Percentiles rank a stretch among this genome's conserved stretches.
Evolutionary conservation across 345 rosid genomes (phyloP).

Genomic region (Firmiana major): DNA sequence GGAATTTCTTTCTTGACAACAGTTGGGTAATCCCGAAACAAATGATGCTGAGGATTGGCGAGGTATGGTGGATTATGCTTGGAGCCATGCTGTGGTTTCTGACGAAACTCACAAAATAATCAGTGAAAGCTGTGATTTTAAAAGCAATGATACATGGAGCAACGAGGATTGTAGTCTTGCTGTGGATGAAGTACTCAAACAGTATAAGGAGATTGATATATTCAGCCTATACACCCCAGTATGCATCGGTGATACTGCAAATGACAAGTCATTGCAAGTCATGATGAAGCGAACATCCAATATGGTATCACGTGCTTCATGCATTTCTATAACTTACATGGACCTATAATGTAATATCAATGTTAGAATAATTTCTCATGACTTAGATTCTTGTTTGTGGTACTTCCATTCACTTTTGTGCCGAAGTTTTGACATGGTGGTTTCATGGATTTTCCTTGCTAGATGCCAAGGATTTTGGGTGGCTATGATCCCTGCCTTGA

Average conservation of each 20-base stretch:
- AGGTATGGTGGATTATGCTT: conserved; percentile 81
- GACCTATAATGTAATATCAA: background rate
- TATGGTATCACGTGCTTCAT: conserved; percentile 33
- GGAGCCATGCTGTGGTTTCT: conserved; percentile 91
- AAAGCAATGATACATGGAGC: conserved; percentile 57
- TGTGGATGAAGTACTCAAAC: conserved; percentile 57
- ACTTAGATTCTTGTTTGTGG: background rate
- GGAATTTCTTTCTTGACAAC: conserved; percentile 1
- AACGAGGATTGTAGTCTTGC: conserved; percentile 44
- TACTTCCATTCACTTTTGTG: background rate
- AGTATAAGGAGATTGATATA: conserved; percentile 69
- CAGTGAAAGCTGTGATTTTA: conserved; percentile 51
- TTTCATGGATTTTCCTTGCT: background rate
- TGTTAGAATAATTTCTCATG: background rate
- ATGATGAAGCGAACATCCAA: conserved; percentile 38
- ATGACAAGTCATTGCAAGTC: conserved; percentile 24
- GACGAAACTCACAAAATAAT: conserved; percentile 75
- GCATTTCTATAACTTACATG: background rate
- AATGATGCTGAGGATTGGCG: conserved; percentile 71
- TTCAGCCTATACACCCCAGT: conserved; percentile 78
- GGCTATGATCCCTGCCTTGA: conserved; percentile 92
- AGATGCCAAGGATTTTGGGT: conserved; percentile 75
- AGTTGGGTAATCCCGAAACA: conserved; percentile 96
- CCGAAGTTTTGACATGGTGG: background rate
- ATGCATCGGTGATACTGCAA: conserved; percentile 42